Evolutionary conservation across 768 basidiomycete genomes (phyloP).

Genomic region (Omphalotus guepiniiformis): DNA sequence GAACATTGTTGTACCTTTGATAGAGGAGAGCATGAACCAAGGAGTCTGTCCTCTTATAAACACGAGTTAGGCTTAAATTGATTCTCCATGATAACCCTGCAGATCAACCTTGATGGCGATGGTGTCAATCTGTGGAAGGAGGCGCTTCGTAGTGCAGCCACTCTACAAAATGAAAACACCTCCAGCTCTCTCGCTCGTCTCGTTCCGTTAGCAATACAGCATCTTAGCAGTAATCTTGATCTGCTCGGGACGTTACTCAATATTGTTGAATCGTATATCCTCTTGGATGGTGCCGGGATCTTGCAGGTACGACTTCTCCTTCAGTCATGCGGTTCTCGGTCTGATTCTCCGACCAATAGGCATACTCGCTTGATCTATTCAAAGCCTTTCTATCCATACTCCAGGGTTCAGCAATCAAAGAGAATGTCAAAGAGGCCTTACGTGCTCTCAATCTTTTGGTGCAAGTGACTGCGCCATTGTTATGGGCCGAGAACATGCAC

Average conservation of each 20-base stretch:
- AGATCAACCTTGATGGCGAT: constrained; percentile 79
- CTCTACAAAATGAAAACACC: constrained; percentile 43
- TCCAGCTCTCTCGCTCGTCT: constrained; percentile 55
- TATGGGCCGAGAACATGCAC: constrained; percentile 77
- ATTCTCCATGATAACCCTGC: constrained; percentile 12
- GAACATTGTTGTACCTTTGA: constrained; percentile 55
- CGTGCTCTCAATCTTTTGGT: constrained; percentile 53
- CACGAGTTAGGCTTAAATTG: not conserved
- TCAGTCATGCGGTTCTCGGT: not conserved
- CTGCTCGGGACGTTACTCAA: constrained; percentile 61
- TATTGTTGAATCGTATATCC: constrained; percentile 73
- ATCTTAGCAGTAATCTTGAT: constrained; percentile 69
- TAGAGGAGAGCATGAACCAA: constrained; percentile 60
- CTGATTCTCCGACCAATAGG: constrained; percentile 30
- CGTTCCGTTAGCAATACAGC: constrained; percentile 55
- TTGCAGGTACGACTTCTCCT: constrained; percentile 46
- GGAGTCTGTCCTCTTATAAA: constrained; percentile 33
- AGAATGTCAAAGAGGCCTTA: constrained; percentile 64
- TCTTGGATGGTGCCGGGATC: constrained; percentile 62
- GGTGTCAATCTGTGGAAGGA: constrained; percentile 71
- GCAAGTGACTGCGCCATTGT: constrained; percentile 54
- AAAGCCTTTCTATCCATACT: constrained; percentile 50
- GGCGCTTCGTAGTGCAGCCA: constrained; percentile 60
- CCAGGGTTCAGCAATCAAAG: constrained; percentile 38
- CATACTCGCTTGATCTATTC: constrained; percentile 53